Conservation (phyloP, 2,329 filamentous ascomycete species). For the Colletotrichum camelliae region DNA sequence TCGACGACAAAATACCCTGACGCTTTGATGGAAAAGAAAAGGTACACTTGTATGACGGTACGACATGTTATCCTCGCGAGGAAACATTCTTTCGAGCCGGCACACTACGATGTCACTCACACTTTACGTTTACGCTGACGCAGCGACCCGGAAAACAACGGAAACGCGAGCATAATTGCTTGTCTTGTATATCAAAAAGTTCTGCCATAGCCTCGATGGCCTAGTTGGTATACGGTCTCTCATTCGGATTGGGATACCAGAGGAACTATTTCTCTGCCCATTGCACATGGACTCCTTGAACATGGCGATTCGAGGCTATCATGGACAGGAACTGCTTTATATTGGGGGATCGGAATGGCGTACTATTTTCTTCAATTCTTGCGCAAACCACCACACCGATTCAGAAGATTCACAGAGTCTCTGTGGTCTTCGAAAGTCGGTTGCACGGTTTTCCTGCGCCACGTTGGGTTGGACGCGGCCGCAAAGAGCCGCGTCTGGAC, state of each 20-base stretch:
- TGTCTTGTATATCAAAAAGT: not conserved
- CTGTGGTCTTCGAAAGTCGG: not conserved
- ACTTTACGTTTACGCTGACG: not conserved
- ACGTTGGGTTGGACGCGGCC: not conserved
- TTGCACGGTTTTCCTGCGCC: not conserved
- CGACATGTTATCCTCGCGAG: not conserved
- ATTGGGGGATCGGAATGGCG: not conserved
- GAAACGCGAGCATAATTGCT: not conserved
- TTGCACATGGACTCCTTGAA: not conserved
- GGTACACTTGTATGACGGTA: conserved; percentile 9
- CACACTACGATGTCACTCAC: not conserved
- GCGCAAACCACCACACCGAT: not conserved
- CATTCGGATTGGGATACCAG: not conserved
- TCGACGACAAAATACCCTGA: conserved; percentile 6
- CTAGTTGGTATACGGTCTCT: not conserved
- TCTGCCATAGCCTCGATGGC: not conserved
- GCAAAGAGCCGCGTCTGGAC: not conserved
- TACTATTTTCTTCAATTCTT: not conserved
- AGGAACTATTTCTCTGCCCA: not conserved
- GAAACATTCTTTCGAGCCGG: not conserved
- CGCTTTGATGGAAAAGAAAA: not conserved
- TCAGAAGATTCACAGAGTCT: not conserved
- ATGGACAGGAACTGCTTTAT: not conserved
- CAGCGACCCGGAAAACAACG: not conserved
- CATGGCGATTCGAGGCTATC: not conserved